Percentiles rank a stretch among this genome's conserved stretches.
phyloP scores from a whole-genome alignment of 805 yeast genomes.

The Zygotorulaspora chibaensis region DNA sequence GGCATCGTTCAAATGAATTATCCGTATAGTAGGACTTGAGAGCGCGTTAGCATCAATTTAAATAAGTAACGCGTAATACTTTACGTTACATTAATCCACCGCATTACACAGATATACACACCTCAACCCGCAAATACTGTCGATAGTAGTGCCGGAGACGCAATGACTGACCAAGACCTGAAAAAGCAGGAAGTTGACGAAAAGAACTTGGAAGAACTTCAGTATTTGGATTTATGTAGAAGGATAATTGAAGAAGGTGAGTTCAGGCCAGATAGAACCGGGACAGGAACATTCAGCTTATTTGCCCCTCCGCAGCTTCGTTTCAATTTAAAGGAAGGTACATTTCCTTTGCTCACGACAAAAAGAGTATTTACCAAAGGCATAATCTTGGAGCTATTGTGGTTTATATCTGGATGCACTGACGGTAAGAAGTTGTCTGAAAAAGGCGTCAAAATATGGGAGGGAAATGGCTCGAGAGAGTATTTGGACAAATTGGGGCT shows the following conservation, averaged over 20 bases:
- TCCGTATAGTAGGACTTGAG: not conserved
- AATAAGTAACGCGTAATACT: conserved; percentile 3
- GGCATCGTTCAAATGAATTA: not conserved
- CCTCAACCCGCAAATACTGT: no score
- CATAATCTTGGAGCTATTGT: conserved; percentile 80
- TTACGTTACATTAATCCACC: not conserved
- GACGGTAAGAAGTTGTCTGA: conserved; percentile 76
- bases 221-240: conserved; percentile 77
- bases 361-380: conserved; percentile 88
- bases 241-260: conserved; percentile 82
- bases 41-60: not conserved
- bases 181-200: conserved; percentile 7
- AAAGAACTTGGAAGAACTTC: conserved; percentile 65
- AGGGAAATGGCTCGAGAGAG: conserved; percentile 94
- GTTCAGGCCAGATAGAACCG: conserved; percentile 91
- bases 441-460: conserved; percentile 96
- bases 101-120: not conserved
- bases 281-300: conserved; percentile 87
- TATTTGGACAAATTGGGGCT: conserved; percentile 82
- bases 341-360: conserved; percentile 87
- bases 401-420: conserved; percentile 91
- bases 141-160: not conserved
- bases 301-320: conserved; percentile 97
- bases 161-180: conserved; percentile 11
- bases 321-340: conserved; percentile 65